Evolutionary conservation across 2,329 filamentous ascomycete genomes (phyloP), one percentile per base, ranked within the genome.

Genomic region (Diaporthe amygdali): DNA sequence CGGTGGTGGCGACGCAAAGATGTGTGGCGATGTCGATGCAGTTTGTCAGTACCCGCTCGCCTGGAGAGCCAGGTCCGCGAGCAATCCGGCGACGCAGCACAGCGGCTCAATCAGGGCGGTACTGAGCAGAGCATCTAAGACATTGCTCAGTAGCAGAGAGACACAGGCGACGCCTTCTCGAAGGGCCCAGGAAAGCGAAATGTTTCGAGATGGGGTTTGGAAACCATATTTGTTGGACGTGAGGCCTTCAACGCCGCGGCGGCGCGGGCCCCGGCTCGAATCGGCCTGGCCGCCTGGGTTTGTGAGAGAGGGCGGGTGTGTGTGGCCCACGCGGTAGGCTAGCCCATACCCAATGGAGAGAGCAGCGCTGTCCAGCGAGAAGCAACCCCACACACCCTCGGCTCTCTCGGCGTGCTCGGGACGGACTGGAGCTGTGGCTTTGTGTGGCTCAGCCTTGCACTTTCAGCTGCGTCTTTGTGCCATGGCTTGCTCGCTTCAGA

Each of bases 361-460:
- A 39, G 15, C 6, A 3, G 37, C 3, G 51, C 51, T 34, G 51
- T 7, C 6, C 47, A 51, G 47, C 25, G 30, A 5, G 6, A 20
- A 27, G 10, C 25, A 51, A 15, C 25, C 25, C 30, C 9, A n/a
- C 44, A 22, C 8, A 25, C 14, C 5, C 4, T 14, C 22, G 55
- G 55, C 22, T 30, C 55, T 44, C 22, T 59, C 55, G 37, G 37
- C 37, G 25, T 61, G 55, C 55, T 61, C 55, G 22, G 55, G 59
- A 46, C 39, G 27, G 27, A 41, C 39, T 9, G 39, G 41, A 17
- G 39, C 27, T 63, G 59, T 63, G 59, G 59, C 59, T 63, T 14
- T n/a, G 59, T 64, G 59, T 64, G 59, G 59, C 59, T 49, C 59
- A 64, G 59, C 59, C 59, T 64, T 47, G 44, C 41, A 64, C n/a